Base-by-base conservation (phyloP, 129 eudicot species). In the Artemisia annua region DNA sequence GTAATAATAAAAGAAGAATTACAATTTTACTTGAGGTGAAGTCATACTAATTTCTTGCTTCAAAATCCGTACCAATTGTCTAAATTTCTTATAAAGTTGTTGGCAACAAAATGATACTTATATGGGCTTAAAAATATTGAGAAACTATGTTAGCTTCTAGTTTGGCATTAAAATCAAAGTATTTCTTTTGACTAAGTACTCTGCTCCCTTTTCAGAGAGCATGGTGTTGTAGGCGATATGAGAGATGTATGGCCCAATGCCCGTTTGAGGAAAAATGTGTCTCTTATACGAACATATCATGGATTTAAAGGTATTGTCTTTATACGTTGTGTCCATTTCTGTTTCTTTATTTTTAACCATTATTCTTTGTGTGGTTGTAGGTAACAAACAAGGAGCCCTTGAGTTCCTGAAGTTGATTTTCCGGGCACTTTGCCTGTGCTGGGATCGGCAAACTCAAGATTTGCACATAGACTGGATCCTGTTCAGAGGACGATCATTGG, bases 381-480 rank as follows among this genome's bases (percentile, higher is more conserved):
- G 99, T 73, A 79, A 88, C 87, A 95, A 90, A 60, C 97, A 90
- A 65, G 99, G 99, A 65, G 85, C 96, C 30, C 44, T 88, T 17
- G 99, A 95, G 76, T 88, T 86, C 77, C 72, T 95, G 54, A 95
- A 95, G 86, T 72, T 95, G 80, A 82, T 95, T 13, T 88, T 95
- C 56, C 75, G 99, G 66, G 99, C 99, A 19, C 89, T 95, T 72
- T 95, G 99, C 83, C 82, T 95, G 72, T 95, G 99, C 66, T 95
- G 99, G 99, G 99, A 95, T 86, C 96, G 97, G 13, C 98, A 94
- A 81, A 94, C 98, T 30, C 98, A 94, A 80, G 98, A 94, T 86
- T 77, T 95, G 65, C 99, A 95, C 51, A 74, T 75, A 2, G 99
- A 95, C 66, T 95, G 99, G 97, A 90, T 95, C 51, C 82, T 95